Evolutionary conservation across 164 flowering plant genomes (phyloP).

Genomic region (Magnolia kwangsiensis): DNA sequence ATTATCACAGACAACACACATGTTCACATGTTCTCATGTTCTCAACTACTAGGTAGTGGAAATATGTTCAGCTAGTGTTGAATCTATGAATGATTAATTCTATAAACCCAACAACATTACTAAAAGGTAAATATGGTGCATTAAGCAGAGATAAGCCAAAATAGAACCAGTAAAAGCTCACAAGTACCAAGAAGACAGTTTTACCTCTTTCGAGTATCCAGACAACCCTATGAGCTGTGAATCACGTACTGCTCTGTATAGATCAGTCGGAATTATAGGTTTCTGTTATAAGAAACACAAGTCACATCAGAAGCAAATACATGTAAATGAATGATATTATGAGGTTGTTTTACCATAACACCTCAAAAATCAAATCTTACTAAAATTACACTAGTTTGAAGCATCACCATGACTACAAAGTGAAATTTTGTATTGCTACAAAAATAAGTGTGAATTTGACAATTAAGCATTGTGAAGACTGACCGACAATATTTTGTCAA

Average conservation of each 20-base stretch:
- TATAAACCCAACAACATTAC: background rate
- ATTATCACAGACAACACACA: background rate
- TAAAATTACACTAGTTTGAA: background rate
- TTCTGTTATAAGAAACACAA: constrained; percentile 42
- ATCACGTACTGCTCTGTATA: constrained; percentile 73
- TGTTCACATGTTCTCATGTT: background rate
- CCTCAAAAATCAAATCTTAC: background rate
- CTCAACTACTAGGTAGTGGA: background rate
- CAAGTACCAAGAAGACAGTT: background rate
- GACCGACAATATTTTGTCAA: constrained; percentile 75
- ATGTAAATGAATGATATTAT: background rate
- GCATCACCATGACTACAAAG: background rate
- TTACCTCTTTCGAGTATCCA: constrained; percentile 83
- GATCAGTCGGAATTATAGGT: constrained; percentile 70
- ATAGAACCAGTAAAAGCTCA: background rate
- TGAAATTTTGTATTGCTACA: background rate
- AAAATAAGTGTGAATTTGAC: background rate
- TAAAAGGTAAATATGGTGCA: background rate
- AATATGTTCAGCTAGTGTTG: too few species aligned
- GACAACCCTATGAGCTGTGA: constrained; percentile 82
- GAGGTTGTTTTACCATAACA: background rate
- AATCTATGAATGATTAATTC: background rate
- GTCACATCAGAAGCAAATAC: background rate
- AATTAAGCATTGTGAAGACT: constrained; percentile 24
- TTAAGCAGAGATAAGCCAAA: background rate